Percentiles rank a stretch among this genome's conserved stretches.
These are phyloP conservation scores for Citrus hindsii DNA, from an alignment of 345 rosid genomes.

Conservation along the genomic window DNA sequence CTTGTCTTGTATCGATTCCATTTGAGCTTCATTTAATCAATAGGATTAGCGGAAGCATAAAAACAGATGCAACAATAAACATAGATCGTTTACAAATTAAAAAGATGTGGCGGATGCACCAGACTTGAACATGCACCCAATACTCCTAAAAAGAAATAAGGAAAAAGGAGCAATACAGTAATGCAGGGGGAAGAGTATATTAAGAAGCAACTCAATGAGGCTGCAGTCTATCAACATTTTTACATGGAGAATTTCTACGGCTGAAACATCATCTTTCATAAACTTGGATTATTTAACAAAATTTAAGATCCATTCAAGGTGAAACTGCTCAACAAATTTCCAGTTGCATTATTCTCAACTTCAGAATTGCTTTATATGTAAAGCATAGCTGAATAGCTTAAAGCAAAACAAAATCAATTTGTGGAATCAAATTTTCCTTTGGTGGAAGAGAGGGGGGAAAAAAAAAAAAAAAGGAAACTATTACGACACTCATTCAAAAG, in stretches of 20 bases:
- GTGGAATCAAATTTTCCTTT: constrained; percentile 9
- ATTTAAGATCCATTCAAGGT: background rate
- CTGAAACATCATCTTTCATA: background rate
- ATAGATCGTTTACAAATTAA: background rate
- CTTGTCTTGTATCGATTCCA: background rate
- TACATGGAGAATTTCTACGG: background rate
- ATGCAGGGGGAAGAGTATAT: background rate
- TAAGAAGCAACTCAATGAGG: background rate
- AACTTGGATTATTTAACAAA: background rate
- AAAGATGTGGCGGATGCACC: background rate
- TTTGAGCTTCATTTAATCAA: background rate
- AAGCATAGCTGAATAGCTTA: constrained; percentile 10
- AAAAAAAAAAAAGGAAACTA: constrained; percentile 18
- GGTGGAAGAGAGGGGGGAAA: background rate
- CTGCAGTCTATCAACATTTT: background rate
- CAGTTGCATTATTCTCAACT: constrained; percentile 34
- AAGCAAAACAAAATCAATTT: background rate
- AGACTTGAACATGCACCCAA: background rate
- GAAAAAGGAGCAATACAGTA: background rate
- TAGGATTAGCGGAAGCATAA: background rate
- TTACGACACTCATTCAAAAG: constrained; percentile 15
- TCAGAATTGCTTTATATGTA: constrained; percentile 1
- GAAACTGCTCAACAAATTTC: constrained; percentile 13
- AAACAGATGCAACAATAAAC: background rate
- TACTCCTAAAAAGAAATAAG: background rate